These are phyloP conservation scores for Schizochytrium sp. DNA, from an alignment of 108 stramenopile genomes.

Conservation along the genomic window DNA sequence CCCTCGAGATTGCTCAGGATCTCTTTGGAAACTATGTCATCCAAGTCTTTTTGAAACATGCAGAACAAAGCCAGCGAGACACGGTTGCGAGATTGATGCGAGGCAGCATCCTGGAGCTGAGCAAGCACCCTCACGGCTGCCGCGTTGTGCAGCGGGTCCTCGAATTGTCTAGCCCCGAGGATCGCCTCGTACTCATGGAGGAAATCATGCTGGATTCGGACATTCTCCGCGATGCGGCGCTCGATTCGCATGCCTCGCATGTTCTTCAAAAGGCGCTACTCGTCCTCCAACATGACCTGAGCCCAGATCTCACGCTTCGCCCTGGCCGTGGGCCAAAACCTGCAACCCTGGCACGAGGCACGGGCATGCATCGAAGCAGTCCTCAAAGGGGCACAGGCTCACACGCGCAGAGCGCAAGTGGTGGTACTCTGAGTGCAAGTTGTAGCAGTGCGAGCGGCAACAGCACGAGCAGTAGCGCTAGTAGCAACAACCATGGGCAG, in stretches of 20 bases:
- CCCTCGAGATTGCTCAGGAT: neutral
- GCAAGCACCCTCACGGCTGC: neutral
- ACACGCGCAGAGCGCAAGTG: no score
- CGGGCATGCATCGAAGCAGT: neutral
- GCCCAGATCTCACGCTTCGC: neutral
- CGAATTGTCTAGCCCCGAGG: neutral
- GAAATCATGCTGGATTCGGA: neutral
- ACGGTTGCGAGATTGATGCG: neutral
- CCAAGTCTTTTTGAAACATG: neutral
- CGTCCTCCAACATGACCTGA: neutral
- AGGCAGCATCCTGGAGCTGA: neutral
- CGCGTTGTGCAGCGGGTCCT: neutral
- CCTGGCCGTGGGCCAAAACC: neutral
- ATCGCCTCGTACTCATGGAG: neutral
- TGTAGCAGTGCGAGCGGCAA: no score
- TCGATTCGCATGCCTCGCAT: neutral
- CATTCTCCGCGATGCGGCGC: neutral
- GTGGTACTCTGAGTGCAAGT: no score
- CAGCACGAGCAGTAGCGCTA: neutral
- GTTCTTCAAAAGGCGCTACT: neutral
- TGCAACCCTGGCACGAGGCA: neutral
- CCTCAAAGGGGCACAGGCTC: no score
- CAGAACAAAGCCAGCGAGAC: neutral
- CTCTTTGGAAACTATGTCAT: constrained; percentile 14
- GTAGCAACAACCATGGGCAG: neutral